These are phyloP conservation scores for Helicocarpus griseus DNA, from an alignment of 2,329 filamentous ascomycete species.

Conservation along the genomic window DNA sequence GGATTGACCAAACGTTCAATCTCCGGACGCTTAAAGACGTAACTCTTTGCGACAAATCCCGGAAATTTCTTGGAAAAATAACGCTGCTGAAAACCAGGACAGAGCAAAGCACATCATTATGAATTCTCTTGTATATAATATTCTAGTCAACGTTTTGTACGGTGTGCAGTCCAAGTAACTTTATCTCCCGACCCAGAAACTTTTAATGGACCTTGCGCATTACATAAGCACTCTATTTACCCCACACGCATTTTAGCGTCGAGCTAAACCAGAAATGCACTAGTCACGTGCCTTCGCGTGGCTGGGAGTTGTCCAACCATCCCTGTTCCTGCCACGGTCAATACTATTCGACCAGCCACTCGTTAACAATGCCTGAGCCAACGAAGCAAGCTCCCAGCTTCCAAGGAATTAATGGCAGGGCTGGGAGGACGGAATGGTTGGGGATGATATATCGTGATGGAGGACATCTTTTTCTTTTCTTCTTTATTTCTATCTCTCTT, in stretches of 20 bases:
- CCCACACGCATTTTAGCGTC: background rate
- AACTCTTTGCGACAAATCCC: too few relatives aligned
- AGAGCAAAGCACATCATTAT: too few relatives aligned
- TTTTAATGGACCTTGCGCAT: background rate
- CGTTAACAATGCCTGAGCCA: background rate
- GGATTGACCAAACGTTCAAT: too few relatives aligned
- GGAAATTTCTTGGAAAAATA: too few relatives aligned
- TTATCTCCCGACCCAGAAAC: background rate
- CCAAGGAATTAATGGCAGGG: background rate
- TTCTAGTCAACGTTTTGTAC: background rate
- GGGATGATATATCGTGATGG: background rate
- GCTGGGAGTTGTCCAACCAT: background rate
- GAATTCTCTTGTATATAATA: too few relatives aligned
- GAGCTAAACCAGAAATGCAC: background rate
- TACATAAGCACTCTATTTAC: background rate
- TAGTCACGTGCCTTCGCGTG: background rate
- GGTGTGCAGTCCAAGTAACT: background rate
- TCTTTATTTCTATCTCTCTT: background rate
- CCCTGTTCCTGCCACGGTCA: background rate
- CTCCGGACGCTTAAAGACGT: too few relatives aligned
- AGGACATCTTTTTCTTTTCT: background rate
- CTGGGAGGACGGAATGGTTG: background rate
- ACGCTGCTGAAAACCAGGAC: too few relatives aligned
- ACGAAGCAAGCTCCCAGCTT: background rate
- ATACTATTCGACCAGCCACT: slow-evolving; percentile 1